phyloP scores from a whole-genome alignment of 78 protist genomes.

The Dictyostelium purpureum region DNA sequence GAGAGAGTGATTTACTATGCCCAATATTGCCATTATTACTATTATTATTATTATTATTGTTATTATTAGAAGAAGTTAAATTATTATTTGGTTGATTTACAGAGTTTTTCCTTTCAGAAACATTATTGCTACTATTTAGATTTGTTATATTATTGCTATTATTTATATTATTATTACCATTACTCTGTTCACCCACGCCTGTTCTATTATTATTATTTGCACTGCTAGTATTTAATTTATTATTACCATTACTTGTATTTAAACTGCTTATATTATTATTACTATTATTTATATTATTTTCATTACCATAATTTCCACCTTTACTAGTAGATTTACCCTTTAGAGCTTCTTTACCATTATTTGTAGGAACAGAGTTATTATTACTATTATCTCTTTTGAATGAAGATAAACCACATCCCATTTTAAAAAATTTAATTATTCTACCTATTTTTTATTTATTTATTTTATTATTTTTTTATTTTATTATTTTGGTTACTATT shows the following conservation, averaged over 20 bases:
- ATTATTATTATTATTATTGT: not conserved
- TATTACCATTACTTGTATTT: not conserved
- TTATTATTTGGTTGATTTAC: not conserved
- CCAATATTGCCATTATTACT: not conserved
- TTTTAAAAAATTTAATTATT: not conserved
- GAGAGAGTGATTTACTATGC: not conserved
- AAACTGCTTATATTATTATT: not conserved
- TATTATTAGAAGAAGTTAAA: not conserved
- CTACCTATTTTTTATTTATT: not conserved
- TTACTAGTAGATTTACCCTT: not conserved
- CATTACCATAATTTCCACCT: not conserved
- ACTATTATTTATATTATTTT: not conserved
- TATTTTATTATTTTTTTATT: not conserved
- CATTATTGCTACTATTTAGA: not conserved
- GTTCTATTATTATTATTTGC: constrained; percentile 19
- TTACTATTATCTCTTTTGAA: not conserved
- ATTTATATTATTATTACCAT: too few relatives aligned
- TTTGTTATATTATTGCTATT: not conserved
- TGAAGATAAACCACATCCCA: constrained; percentile 45
- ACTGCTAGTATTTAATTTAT: not conserved
- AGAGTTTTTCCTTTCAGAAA: constrained; percentile 1
- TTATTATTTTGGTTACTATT: not conserved
- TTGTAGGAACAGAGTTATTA: not conserved
- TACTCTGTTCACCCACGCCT: not conserved
- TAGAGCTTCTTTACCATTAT: not conserved